These are phyloP conservation scores for Spizellomyces punctatus DNA, from an alignment of 192 early-diverging fungal genomes.

Conservation along the genomic window DNA sequence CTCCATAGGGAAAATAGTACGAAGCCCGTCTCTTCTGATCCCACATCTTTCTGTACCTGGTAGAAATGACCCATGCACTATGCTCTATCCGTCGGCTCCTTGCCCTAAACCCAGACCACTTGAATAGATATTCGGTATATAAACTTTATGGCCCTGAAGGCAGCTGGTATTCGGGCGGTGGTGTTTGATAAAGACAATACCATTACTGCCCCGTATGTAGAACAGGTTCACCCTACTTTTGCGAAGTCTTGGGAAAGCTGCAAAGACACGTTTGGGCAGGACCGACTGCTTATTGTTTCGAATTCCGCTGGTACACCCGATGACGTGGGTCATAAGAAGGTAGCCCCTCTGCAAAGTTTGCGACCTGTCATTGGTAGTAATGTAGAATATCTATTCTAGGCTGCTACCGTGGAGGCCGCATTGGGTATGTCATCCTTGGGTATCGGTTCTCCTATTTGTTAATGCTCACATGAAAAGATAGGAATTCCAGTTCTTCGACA, in stretches of 20 bases:
- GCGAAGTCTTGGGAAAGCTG: slow-evolving; percentile 69
- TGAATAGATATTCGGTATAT: slow-evolving; percentile 68
- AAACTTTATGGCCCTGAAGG: slow-evolving; percentile 61
- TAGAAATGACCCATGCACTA: slow-evolving; percentile 17
- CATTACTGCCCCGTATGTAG: slow-evolving; percentile 80
- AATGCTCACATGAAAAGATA: too few relatives aligned
- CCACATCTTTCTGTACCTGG: slow-evolving; percentile 75
- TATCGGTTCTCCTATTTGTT: too few relatives aligned
- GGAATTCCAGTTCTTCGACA: slow-evolving; percentile 60
- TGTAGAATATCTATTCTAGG: too few relatives aligned
- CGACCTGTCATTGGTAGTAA: too few relatives aligned
- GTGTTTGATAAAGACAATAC: slow-evolving; percentile 99
- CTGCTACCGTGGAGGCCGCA: slow-evolving; percentile 37
- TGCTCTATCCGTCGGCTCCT: background rate
- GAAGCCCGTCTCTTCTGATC: slow-evolving; percentile 68
- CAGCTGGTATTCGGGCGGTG: slow-evolving; percentile 68
- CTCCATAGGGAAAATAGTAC: slow-evolving; percentile 54
- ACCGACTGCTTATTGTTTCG: slow-evolving; percentile 79
- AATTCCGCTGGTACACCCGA: slow-evolving; percentile 89
- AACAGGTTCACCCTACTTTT: slow-evolving; percentile 72
- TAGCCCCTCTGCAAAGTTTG: slow-evolving; percentile 9
- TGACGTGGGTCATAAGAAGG: slow-evolving; percentile 57
- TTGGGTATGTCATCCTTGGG: slow-evolving; percentile 35
- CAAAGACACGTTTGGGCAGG: slow-evolving; percentile 58
- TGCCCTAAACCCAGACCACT: background rate